Percentiles rank a stretch among this genome's conserved stretches.
These are phyloP conservation scores for Fraxinus americana DNA, from an alignment of 257 asterid species.

Conservation along the genomic window DNA sequence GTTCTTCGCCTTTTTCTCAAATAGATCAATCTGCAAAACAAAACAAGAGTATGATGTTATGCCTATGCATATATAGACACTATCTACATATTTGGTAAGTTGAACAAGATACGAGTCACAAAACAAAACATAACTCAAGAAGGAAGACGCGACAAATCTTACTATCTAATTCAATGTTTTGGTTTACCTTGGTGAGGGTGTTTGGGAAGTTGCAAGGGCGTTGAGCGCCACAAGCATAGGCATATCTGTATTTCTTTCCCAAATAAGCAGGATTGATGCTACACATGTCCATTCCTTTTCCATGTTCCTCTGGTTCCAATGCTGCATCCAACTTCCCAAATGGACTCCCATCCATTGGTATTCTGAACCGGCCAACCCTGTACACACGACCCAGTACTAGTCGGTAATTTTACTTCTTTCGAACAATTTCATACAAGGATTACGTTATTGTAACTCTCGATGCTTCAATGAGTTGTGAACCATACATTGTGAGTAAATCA, in stretches of 20 bases:
- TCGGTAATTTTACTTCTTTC: not conserved
- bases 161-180: too few species aligned
- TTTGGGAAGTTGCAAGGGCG: constrained; percentile 98
- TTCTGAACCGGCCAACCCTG: constrained; percentile 87
- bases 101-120: too few species aligned
- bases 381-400: not conserved
- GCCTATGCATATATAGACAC: too few species aligned
- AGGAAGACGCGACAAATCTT: too few species aligned
- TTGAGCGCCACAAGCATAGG: constrained; percentile 93
- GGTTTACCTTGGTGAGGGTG: constrained; percentile 80
- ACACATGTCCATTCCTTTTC: constrained; percentile 95
- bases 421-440: not conserved
- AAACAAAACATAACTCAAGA: too few species aligned
- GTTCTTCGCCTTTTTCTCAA: constrained; percentile 77
- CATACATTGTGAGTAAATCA: too few species aligned
- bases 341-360: constrained; percentile 83
- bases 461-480: not conserved
- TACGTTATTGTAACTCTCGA: too few species aligned
- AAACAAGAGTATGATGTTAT: too few species aligned
- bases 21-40: constrained; percentile 45
- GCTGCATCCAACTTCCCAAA: constrained; percentile 80
- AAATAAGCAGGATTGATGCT: constrained; percentile 73
- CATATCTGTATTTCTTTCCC: constrained; percentile 84
- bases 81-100: too few species aligned
- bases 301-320: constrained; percentile 88